Conservation (phyloP, 495 filamentous ascomycete species). For the Penicillium silybi region DNA sequence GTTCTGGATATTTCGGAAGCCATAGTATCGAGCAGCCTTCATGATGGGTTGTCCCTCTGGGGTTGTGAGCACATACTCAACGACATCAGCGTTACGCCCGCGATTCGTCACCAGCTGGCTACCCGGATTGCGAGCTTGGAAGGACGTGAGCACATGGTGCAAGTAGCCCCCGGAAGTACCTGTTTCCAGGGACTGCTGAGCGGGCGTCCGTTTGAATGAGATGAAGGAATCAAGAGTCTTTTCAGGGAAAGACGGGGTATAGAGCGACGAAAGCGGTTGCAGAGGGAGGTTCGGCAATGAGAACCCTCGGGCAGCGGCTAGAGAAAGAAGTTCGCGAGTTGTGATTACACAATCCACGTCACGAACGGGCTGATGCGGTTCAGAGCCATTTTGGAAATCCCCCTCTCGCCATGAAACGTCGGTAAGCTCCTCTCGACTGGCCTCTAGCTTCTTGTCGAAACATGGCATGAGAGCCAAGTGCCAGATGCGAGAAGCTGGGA, state of each 20-base stretch:
- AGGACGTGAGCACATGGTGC: constrained; percentile 69
- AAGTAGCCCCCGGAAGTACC: constrained; percentile 91
- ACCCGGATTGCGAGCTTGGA: constrained; percentile 63
- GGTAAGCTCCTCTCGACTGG: constrained; percentile 87
- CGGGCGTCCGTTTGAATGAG: constrained; percentile 39
- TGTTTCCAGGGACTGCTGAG: constrained; percentile 33
- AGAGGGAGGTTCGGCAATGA: constrained; percentile 66
- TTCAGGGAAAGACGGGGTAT: constrained; percentile 61
- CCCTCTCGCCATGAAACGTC: constrained; percentile 62
- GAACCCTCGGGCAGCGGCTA: constrained; percentile 74
- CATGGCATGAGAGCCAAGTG: constrained; percentile 95
- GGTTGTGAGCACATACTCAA: constrained; percentile 68
- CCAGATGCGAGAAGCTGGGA: constrained; percentile 81
- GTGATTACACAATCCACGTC: constrained; percentile 99
- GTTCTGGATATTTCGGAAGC: constrained; percentile 97
- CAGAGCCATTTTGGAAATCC: constrained; percentile 15
- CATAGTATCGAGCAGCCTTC: constrained; percentile 87
- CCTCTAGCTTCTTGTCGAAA: constrained; percentile 98
- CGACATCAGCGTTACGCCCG: constrained; percentile 85
- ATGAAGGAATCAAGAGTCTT: constrained; percentile 63
- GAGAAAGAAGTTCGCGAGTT: constrained; percentile 81
- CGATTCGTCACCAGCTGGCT: constrained; percentile 63
- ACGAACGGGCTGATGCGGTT: constrained; percentile 53
- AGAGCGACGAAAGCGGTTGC: constrained; percentile 38
- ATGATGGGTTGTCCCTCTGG: constrained; percentile 56